Evolutionary conservation across 768 basidiomycete genomes (phyloP), one percentile per base, ranked within the genome.

Genomic region (Pisolithus sp.): DNA sequence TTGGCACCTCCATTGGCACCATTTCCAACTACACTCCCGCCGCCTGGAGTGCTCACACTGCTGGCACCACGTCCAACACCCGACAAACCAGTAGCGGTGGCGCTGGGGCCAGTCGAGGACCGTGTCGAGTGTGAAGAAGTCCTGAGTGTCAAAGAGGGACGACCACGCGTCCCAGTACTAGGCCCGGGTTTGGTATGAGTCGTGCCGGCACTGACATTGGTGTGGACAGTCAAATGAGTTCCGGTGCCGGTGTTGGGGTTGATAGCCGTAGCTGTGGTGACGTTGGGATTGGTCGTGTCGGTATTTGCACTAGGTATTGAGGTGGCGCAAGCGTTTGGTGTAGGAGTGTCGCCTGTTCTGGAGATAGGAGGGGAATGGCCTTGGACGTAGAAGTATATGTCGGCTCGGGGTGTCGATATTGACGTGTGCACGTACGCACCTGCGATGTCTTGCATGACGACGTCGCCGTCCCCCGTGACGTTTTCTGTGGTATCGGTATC

Each of bases 91-190:
- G 82, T 83, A 20, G 82, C 78, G 2, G 83, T 86, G 23, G 85
- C 85, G 56, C 81, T 73, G 30, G 83, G 82, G 6, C 80, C 83
- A 39, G 34, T 34, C 3, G 80, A 77, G 0, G 81, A 76, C 12
- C 79, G 76, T 1, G 76, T 75, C 2, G 67, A 66, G 23, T 73
- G 66, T 41, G 65, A 30, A 13, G 65, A 76, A 1, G 83, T 86
- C 60, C 78, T 73, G 44, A 86, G 76, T 4, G 81, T 85, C 34
- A 86, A 71, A n/a, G 73, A 72, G 5, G 85, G 84, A 31, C 81
- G 77, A 49, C 71, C 73, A 37, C 77, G 62, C n/a, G 76, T 76
- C 48, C 74, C 75, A 50, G 75, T 76, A 57, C 78, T 72, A 6
- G 76, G 75, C 51, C 78, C 80, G 43, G 84, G 71, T 53, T 81